Evolutionary conservation across 208 protist species (phyloP).

Genomic region (Strigomonas oncopelti): DNA sequence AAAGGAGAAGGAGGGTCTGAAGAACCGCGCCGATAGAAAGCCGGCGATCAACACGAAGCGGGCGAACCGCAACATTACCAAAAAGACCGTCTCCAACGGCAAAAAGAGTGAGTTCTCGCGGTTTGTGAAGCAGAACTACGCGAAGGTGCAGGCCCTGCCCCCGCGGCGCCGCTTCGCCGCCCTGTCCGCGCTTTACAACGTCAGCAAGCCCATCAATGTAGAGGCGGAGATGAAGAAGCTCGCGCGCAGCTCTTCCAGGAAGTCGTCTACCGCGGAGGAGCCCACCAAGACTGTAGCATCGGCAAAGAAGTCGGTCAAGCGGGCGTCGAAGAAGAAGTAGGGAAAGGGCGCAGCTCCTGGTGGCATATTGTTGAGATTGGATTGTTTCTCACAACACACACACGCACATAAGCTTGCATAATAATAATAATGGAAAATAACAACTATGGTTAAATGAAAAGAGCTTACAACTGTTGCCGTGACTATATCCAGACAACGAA

Average conservation of each 20-base stretch:
- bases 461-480: too few relatives aligned
- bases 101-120: slow-evolving; percentile 44
- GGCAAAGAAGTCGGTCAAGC: slow-evolving; percentile 26
- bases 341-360: slow-evolving; percentile 2
- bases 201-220: slow-evolving; percentile 68
- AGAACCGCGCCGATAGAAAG: slow-evolving; percentile 57
- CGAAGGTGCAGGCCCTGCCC: slow-evolving; percentile 61
- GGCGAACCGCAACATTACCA: slow-evolving; percentile 17
- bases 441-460: too few relatives aligned
- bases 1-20: slow-evolving; percentile 49
- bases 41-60: slow-evolving; percentile 47
- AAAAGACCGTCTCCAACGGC: slow-evolving; percentile 9
- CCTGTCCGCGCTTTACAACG: slow-evolving; percentile 74
- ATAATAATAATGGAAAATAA: too few relatives aligned
- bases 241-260: slow-evolving; percentile 10
- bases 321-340: slow-evolving; percentile 18
- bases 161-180: slow-evolving; percentile 63
- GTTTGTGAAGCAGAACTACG: slow-evolving; percentile 79
- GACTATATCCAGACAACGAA: slow-evolving; percentile 7
- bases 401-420: not conserved
- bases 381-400: not conserved
- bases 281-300: slow-evolving; percentile 19
- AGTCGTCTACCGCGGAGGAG: slow-evolving; percentile 8
- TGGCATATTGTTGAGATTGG: too few relatives aligned
- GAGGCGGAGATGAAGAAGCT: slow-evolving; percentile 51